These are phyloP conservation scores for Coniochaeta prunicola DNA, from an alignment of 2,329 filamentous ascomycete species.

Conservation along the genomic window DNA sequence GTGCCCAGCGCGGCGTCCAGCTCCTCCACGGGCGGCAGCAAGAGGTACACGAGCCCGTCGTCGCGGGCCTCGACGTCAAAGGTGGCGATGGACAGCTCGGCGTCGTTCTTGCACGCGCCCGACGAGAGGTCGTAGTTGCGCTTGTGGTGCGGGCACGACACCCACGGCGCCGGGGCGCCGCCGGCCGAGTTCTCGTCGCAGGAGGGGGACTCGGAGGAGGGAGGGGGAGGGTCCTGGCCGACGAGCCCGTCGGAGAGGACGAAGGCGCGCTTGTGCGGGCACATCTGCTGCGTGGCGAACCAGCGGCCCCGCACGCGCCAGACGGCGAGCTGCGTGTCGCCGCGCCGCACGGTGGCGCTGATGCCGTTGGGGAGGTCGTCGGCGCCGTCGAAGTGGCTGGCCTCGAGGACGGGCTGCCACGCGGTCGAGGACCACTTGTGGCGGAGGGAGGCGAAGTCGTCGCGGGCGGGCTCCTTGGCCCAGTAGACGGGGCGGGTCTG, in stretches of 20 bases:
- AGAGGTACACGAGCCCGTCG: conserved; percentile 74
- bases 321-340: conserved; percentile 81
- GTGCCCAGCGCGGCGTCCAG: conserved; percentile 75
- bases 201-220: conserved; percentile 25
- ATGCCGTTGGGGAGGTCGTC: conserved; percentile 63
- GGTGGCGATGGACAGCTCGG: conserved; percentile 69
- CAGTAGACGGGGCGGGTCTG: conserved; percentile 72
- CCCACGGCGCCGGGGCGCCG: conserved; percentile 51
- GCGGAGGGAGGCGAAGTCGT: conserved; percentile 64
- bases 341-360: conserved; percentile 71
- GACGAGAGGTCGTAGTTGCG: conserved; percentile 73
- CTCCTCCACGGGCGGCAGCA: conserved; percentile 73
- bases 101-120: conserved; percentile 70
- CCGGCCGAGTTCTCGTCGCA: conserved; percentile 7
- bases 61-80: conserved; percentile 67
- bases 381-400: conserved; percentile 58
- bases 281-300: conserved; percentile 91
- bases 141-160: conserved; percentile 85
- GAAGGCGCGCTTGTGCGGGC: conserved; percentile 84
- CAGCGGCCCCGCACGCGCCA: conserved; percentile 76
- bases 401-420: conserved; percentile 76
- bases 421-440: conserved; percentile 56
- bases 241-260: conserved; percentile 81
- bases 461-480: conserved; percentile 58
- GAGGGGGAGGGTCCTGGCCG: conserved; percentile 48